phyloP scores from a whole-genome alignment of 2,329 filamentous ascomycete species.

The Eutypella sp. region DNA sequence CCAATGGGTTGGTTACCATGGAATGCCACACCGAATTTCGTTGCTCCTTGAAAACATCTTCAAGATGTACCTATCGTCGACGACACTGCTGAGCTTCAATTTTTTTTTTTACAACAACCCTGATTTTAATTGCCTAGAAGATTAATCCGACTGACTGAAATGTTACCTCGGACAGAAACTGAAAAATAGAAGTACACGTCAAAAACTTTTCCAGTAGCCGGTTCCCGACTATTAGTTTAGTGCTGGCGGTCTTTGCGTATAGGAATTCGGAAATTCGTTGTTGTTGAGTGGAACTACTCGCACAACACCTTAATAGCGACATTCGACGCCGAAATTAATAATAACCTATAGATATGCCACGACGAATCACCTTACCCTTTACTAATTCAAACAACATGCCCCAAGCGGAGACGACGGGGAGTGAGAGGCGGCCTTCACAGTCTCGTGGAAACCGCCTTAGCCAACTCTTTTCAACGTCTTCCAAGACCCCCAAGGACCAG shows the following conservation, averaged over 20 bases:
- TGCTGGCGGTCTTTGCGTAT: neutral
- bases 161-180: neutral
- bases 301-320: neutral
- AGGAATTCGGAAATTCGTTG: neutral
- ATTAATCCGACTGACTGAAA: neutral
- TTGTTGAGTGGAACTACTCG: neutral
- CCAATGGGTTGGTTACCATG: no score
- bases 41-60: no score
- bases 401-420: conserved; percentile 41
- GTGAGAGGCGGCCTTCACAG: conserved; percentile 53
- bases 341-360: conserved; percentile 46
- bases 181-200: neutral
- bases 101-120: no score
- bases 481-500: conserved; percentile 68
- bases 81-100: no score
- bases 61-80: no score
- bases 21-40: no score
- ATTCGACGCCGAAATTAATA: neutral
- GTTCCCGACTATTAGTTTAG: neutral
- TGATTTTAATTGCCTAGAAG: no score
- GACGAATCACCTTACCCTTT: conserved; percentile 55
- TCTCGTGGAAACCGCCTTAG: conserved; percentile 72
- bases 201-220: neutral
- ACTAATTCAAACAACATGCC: conserved; percentile 44
- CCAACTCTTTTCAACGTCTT: conserved; percentile 77